Evolutionary conservation across 805 yeast species (phyloP), one percentile per base, ranked within the genome.

Genomic region (Barnettozyma botsteinii): DNA sequence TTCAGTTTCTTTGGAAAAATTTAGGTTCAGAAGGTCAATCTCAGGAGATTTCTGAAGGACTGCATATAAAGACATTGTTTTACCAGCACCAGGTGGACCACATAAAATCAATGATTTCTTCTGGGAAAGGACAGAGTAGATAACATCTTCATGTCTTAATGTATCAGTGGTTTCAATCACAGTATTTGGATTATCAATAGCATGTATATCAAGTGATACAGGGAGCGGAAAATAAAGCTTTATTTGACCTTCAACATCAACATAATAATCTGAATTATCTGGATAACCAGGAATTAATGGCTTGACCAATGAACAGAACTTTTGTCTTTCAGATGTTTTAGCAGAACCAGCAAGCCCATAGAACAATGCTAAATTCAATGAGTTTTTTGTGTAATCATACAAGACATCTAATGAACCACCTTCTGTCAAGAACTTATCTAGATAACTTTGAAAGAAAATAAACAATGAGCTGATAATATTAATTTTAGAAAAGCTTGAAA

Each of bases 61-160:
- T 34, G 81, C 76, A 48, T 85, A 70, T 15, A 91, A 61, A 0
- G 89, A 79, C 98, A 91, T 89, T 0, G 98, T 89, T 56, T 91
- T 91, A 42, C 98, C 98, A 0, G 96, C 83, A 4, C 98, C 98
- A 0, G 98, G 97, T 0, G 98, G 98, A 3, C 98, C 98, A 61
- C 96, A 87, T 18, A 91, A 66, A 21, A 91, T 66, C 14, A 86
- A 57, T 0, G 94, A 77, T 29, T 64, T 63, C 39, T 73, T 80
- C 33, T 75, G 74, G 25, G 67, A 65, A 27, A 89, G 52, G 2
- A 84, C 57, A 0, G 79, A 65, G 40, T 70, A 72, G 2, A 91
- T 67, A 10, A 85, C 52, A 1, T 64, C 56, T 44, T 85, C 91
- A 42, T 85, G 85, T 41, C 79, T 68, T 2, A 70, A 56, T 0